Conservation (phyloP, 2,329 filamentous ascomycete genomes). For the Penicillium sp. region DNA sequence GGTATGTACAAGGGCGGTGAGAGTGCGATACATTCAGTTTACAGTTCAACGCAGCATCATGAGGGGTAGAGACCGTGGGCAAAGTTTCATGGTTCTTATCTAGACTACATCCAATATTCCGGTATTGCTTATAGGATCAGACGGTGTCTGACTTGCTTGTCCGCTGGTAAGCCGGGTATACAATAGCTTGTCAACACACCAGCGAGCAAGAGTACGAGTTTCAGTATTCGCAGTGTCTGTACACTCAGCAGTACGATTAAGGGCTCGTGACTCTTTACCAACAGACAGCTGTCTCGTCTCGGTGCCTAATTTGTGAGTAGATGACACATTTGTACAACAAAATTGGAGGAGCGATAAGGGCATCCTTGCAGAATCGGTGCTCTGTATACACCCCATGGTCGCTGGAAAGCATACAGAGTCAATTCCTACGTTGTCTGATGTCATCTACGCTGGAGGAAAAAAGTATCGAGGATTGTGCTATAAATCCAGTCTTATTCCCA, state of each 20-base stretch:
- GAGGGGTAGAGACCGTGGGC: neutral
- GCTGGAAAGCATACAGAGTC: neutral
- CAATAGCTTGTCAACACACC: neutral
- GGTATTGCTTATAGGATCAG: neutral
- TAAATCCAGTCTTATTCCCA: neutral
- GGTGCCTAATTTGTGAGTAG: too few relatives aligned
- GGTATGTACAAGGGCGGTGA: neutral
- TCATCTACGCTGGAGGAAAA: neutral
- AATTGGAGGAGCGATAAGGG: too few relatives aligned
- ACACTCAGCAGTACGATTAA: too few relatives aligned
- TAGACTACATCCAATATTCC: neutral
- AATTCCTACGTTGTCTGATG: neutral
- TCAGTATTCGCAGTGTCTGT: too few relatives aligned
- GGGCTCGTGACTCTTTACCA: too few relatives aligned
- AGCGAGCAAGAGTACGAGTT: too few relatives aligned
- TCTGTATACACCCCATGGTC: too few relatives aligned
- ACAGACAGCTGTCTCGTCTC: too few relatives aligned
- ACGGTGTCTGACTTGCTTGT: too few relatives aligned
- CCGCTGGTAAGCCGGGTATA: neutral
- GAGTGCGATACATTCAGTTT: neutral
- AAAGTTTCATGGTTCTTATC: neutral
- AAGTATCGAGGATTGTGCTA: neutral
- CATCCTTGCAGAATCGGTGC: too few relatives aligned
- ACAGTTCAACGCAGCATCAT: neutral
- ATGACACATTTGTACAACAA: too few relatives aligned